phyloP scores from a whole-genome alignment of 345 rosid genomes.

The Hirschfeldia incana region DNA sequence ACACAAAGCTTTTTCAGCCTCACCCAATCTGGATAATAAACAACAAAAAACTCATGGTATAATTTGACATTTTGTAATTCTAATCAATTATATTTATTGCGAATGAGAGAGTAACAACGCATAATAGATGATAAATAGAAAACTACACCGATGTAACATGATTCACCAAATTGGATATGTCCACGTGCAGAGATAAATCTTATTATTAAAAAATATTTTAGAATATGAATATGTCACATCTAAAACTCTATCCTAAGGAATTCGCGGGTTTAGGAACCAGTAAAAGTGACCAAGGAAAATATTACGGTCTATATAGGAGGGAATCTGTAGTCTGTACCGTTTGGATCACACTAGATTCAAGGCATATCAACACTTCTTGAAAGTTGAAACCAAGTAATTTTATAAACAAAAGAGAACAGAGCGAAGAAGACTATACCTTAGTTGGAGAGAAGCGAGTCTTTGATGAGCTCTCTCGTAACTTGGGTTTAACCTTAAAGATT shows the following conservation, averaged over 20 bases:
- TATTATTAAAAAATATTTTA: not conserved
- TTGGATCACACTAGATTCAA: not conserved
- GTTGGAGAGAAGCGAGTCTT: constrained; percentile 60
- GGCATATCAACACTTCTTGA: not conserved
- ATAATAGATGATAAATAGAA: not conserved
- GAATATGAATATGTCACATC: not conserved
- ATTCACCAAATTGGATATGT: not conserved
- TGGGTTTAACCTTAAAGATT: constrained; percentile 70
- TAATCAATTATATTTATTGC: not conserved
- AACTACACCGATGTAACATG: not conserved
- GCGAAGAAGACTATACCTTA: constrained; percentile 44
- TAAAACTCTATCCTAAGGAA: not conserved
- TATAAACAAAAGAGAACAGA: not conserved
- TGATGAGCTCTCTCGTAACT: constrained; percentile 66
- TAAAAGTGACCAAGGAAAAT: not conserved
- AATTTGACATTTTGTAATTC: not conserved
- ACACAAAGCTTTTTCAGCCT: constrained; percentile 57
- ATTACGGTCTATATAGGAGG: not conserved
- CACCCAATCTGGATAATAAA: constrained; percentile 53
- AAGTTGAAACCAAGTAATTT: not conserved
- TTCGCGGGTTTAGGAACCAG: not conserved
- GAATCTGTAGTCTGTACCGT: not conserved
- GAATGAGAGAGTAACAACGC: not conserved
- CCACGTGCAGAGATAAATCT: not conserved
- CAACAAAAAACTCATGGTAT: not conserved